Base-by-base conservation (phyloP, 225 moss, liverwort and hornwort genomes). In the Physcomitrellopsis africana region DNA sequence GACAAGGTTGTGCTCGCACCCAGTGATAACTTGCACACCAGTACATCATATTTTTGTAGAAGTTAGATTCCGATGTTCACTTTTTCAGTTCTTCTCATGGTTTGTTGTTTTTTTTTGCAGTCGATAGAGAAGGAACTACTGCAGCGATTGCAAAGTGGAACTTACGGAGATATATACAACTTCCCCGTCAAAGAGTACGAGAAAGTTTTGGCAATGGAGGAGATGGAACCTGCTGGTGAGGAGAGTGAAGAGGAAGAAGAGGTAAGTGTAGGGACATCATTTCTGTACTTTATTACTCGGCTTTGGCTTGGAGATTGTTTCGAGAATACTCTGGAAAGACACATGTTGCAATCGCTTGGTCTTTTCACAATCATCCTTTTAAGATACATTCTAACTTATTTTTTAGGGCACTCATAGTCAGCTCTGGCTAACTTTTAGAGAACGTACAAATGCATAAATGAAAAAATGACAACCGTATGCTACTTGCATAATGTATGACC, bases 101-200 rank as follows among this genome's bases (percentile, higher is more conserved):
- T 51, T 72, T 46, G 11, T 58, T 51, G 17, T 67, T 8, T 46
- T 67, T n/a, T 51, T 60, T 59, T 81, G 79, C 87, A 94, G 93
- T 86, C 91, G 10, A 91, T 91, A 41, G 93, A 91, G 83, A 91
- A 94, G 76, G 93, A 91, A 63, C 70, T 94, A 66, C 67, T 94
- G 67, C 86, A 91, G 76, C 84, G 93, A 59, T 70, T 94, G 20
- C 87, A 94, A 65, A 91, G 86, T 74, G 93, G 91, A 65, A 91
- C 93, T 2, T 91, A 91, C 65, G 91, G 89, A 19, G 89, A 91
- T 73, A 91, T 94, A 68, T 94, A 94, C 78, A 94, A 94, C 26
- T 94, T 94, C 17, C 93, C 93, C 12, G 80, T 88, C 3, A 91
- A 94, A 80, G 91, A 94, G 72, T 94, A 94, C 70, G 93, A 93